These are phyloP conservation scores for Hydnomerulius pinastri DNA, from an alignment of 768 basidiomycete species.

Conservation along the genomic window DNA sequence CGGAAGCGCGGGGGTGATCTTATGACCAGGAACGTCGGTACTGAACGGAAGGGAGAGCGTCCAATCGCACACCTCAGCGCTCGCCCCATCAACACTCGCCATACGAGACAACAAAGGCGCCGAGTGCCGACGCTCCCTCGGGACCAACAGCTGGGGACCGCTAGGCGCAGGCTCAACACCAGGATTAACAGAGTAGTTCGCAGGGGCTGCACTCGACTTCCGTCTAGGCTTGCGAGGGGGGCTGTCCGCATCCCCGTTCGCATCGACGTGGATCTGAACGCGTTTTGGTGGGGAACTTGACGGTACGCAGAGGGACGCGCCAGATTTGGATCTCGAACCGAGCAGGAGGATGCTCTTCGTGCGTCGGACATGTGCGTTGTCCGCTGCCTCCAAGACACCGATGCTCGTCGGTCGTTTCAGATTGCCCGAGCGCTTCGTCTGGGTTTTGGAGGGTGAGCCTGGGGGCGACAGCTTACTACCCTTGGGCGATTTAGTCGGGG, in stretches of 20 bases:
- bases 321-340: slow-evolving; percentile 27
- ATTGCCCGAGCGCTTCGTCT: slow-evolving; percentile 7
- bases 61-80: slow-evolving; percentile 20
- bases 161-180: not conserved
- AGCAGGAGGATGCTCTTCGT: slow-evolving; percentile 36
- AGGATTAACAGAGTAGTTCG: slow-evolving; percentile 3
- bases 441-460: slow-evolving; percentile 7
- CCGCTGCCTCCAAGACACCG: slow-evolving; percentile 33
- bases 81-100: not conserved
- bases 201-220: slow-evolving; percentile 26
- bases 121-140: slow-evolving; percentile 32
- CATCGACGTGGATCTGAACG: slow-evolving; percentile 31
- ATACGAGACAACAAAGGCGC: slow-evolving; percentile 24
- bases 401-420: slow-evolving; percentile 29
- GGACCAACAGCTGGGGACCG: slow-evolving; percentile 22
- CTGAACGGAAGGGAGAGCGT: slow-evolving; percentile 33
- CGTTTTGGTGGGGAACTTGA: slow-evolving; percentile 18
- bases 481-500: slow-evolving; percentile 22
- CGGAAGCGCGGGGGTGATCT: slow-evolving; percentile 8
- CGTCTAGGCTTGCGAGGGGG: slow-evolving; percentile 21
- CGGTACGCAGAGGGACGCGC: slow-evolving; percentile 13
- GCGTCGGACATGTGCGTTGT: slow-evolving; percentile 22
- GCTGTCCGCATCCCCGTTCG: slow-evolving; percentile 7
- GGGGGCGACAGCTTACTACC: slow-evolving; percentile 3
- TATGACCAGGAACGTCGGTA: slow-evolving; percentile 27